phyloP scores from a whole-genome alignment of 83 land plant genomes.

The Picea engelmannii region DNA sequence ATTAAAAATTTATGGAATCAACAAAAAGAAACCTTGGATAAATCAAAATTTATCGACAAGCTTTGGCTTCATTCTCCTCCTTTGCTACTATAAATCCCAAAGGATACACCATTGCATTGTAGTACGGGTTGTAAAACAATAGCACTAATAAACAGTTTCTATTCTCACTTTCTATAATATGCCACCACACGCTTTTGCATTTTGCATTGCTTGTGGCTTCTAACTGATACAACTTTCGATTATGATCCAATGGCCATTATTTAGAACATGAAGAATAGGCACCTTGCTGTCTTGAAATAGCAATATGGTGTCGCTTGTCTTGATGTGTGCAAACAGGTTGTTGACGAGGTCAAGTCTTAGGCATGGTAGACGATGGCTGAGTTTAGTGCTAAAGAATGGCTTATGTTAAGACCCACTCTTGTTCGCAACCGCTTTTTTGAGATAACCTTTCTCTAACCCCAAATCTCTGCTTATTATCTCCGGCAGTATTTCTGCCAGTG shows the following conservation, averaged over 20 bases:
- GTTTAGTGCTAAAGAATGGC: conserved; percentile 34
- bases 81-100: neutral
- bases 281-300: conserved; percentile 37
- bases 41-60: neutral
- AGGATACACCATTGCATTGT: conserved; percentile 43
- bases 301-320: conserved; percentile 37
- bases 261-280: conserved; percentile 31
- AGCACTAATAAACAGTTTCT: conserved; percentile 43
- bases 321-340: conserved; percentile 32
- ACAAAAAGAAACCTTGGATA: neutral
- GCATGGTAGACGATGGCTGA: conserved; percentile 31
- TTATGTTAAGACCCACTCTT: conserved; percentile 14
- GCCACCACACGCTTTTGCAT: conserved; percentile 40
- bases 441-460: conserved; percentile 44
- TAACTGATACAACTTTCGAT: conserved; percentile 43
- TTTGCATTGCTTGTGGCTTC: conserved; percentile 33
- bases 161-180: conserved; percentile 13
- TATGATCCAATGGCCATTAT: conserved; percentile 39
- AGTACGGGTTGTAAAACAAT: conserved; percentile 58
- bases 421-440: conserved; percentile 35
- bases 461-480: conserved; percentile 46
- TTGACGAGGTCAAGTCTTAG: conserved; percentile 19
- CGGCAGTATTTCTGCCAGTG: conserved; percentile 42
- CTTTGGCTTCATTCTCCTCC: no score
- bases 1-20: neutral